Evolutionary conservation across 148 eudicot species (phyloP).

Genomic region (Oxyria digyna): DNA sequence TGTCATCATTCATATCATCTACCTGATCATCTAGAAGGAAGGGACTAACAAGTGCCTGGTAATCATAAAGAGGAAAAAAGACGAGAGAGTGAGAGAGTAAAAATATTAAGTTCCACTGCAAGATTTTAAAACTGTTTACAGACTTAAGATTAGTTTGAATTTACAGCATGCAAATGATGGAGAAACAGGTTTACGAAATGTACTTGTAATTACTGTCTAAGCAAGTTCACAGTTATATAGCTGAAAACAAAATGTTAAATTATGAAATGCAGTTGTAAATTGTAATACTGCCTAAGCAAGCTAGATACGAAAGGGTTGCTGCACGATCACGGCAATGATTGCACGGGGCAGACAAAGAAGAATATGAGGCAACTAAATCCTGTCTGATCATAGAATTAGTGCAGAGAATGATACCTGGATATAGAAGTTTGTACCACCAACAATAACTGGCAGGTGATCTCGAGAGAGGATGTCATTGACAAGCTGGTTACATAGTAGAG

Average conservation of each 20-base stretch:
- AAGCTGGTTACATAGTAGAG: conserved; percentile 37
- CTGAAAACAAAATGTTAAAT: not conserved
- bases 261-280: too few relatives aligned
- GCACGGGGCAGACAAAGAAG: not conserved
- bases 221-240: too few relatives aligned
- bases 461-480: conserved; percentile 59
- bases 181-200: not conserved
- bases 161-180: not conserved
- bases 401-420: conserved; percentile 52
- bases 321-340: not conserved
- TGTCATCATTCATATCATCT: conserved; percentile 28
- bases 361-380: not conserved
- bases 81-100: not conserved
- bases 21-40: conserved; percentile 68
- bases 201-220: too few relatives aligned
- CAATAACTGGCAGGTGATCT: conserved; percentile 61
- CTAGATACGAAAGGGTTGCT: too few relatives aligned
- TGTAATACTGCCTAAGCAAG: too few relatives aligned
- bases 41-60: conserved; percentile 70
- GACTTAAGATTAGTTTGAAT: not conserved
- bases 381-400: not conserved
- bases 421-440: conserved; percentile 96
- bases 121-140: not conserved
- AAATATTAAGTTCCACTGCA: not conserved
- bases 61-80: too few relatives aligned